Evolutionary conservation across 345 rosid genomes (phyloP), one percentile per base, ranked within the genome.

Genomic region (Mallotus nudiflorus): DNA sequence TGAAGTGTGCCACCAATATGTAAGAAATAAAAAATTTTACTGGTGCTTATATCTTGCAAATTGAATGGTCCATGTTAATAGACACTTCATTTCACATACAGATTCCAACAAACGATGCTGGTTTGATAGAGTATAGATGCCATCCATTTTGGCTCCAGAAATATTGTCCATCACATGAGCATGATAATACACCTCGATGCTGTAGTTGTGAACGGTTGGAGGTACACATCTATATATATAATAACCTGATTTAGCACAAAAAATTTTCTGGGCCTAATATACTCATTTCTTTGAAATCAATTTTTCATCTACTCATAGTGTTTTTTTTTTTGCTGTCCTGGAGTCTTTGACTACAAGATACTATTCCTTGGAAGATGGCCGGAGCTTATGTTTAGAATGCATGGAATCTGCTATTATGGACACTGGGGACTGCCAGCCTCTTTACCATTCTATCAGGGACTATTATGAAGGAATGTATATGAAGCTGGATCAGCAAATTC

Each of bases 61-160:
- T 50, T 50, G 25, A 4, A 19, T 50, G 25, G 52, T 50, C 54
- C 2, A 10, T 50, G 27, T 50, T 2, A 50, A 50, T 22, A 20
- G 11, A 13, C 12, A 10, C 8, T 60, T 39, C n/a, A 20, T 53
- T 35, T 45, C 39, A 31, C 25, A 59, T 35, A 9, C 82, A 94
- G 98, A 95, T 95, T 60, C 96, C 97, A 53, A 85, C 87, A 58
- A 92, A 95, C 69, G 87, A 80, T 78, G 87, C 85, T 71, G 97
- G 97, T 67, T 76, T 92, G 82, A 95, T 92, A 2, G 99, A 95
- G 84, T 95, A 95, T 60, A 84, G 96, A 59, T 89, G 97, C 71
- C 99, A 95, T 76, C 99, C 97, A 24, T 92, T 87, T 81, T 95
- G 99, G 99, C 85, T 86, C 75, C 99, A 95, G 67, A 95, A 90